Base-by-base conservation (phyloP, 73 alveolate species). In the Tetrahymena borealis region DNA sequence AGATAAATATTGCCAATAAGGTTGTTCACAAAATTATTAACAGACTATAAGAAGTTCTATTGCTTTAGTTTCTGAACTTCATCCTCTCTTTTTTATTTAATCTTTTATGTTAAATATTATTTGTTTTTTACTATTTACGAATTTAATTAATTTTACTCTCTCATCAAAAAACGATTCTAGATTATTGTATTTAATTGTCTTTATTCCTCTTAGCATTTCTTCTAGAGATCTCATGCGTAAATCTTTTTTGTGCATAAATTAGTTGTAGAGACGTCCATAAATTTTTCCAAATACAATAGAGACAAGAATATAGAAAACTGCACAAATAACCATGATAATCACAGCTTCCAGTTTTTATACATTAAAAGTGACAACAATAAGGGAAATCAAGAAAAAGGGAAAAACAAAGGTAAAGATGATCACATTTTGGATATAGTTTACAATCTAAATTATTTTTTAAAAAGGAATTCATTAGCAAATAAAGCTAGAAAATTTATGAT, bases 161-260 rank as follows among this genome's bases (percentile, higher is more conserved):
- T 91, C 35, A 33, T 91, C 78, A 24, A 91, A 91, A 78, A 60
- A 91, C 0, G 12, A 12, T 91, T 91, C 94, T 33, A 41, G 90
- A 77, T 77, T 41, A 60, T 91, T 91, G 18, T 60, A 91, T 78
- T 91, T 91, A 15, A 91, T 91, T 33, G 79, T 60, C 43, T 91
- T 91, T 11, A 91, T 60, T 15, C 42, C 33, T 77, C 79, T 60
- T 40, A 91, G 24, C 60, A 90, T 42, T 91, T 91, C 94, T n/a
- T 91, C 94, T 13, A 91, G 91, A 1, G 91, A 85, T 33, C 91
- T 43, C 94, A 91, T 91, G 37, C 94, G 85, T 33, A 60, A 85
- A 77, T 91, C 94, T 33, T 91, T 91, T 9, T 85, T 91, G 18
- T 91, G 91, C 94, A 91, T 91, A 91, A 91, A 91, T 91, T 60